phyloP scores from a whole-genome alignment of 2,329 filamentous ascomycete genomes.

The Venturia carpophila region DNA sequence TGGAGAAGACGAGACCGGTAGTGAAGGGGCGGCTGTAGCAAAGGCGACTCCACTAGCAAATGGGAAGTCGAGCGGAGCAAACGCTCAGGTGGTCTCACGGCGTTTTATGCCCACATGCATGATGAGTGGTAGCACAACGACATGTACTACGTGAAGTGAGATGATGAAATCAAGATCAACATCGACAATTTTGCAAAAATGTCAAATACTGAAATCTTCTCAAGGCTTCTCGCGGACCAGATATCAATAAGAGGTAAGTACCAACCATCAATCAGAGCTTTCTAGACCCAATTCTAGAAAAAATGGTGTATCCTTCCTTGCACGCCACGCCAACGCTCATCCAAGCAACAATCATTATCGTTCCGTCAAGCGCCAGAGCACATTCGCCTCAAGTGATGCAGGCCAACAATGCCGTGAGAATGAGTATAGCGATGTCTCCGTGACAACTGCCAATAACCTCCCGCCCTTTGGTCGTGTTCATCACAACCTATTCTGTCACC shows the following conservation, averaged over 20 bases:
- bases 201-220: too few species aligned
- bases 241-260: too few species aligned
- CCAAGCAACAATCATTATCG: not conserved
- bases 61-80: not conserved
- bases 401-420: not conserved
- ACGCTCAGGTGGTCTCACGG: not conserved
- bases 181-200: not conserved
- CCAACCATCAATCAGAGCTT: not conserved
- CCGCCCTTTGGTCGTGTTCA: not conserved
- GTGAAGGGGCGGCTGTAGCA: not conserved
- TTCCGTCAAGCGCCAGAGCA: not conserved
- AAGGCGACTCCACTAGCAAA: not conserved
- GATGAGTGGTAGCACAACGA: too few species aligned
- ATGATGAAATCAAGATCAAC: not conserved
- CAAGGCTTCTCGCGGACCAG: too few species aligned
- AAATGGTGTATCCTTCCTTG: not conserved
- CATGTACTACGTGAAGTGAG: too few species aligned
- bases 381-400: not conserved
- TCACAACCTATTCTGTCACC: not conserved
- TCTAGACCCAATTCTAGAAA: not conserved
- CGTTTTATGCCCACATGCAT: too few species aligned
- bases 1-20: not conserved
- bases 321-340: not conserved
- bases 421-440: not conserved
- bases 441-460: not conserved